Percentiles rank a stretch among this genome's conserved stretches.
Evolutionary conservation across 306 rosid genomes (phyloP).

Genomic region (Pyrus pyrifolia): DNA sequence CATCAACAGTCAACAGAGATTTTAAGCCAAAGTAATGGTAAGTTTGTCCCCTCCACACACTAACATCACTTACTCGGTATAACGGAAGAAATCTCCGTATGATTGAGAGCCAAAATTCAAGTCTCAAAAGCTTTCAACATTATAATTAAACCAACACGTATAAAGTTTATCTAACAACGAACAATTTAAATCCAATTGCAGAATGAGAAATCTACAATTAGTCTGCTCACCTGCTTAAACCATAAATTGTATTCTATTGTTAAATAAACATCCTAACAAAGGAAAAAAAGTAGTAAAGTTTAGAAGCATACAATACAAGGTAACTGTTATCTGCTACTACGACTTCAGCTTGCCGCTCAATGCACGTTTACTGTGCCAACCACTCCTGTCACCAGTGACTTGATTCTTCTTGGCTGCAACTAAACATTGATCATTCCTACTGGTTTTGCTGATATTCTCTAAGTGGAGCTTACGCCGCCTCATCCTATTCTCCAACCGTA

Average conservation of each 20-base stretch:
- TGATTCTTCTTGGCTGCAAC: slow-evolving; percentile 82
- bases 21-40: background rate
- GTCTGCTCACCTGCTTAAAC: slow-evolving; percentile 9
- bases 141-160: background rate
- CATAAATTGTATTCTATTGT: slow-evolving; percentile 6
- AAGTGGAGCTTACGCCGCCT: slow-evolving; percentile 62
- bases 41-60: background rate
- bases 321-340: slow-evolving; percentile 21
- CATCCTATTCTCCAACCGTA: slow-evolving; percentile 74
- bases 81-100: background rate
- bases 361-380: slow-evolving; percentile 66
- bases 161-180: background rate
- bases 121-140: background rate
- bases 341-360: slow-evolving; percentile 70
- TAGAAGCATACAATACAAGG: slow-evolving; percentile 2
- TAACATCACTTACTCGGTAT: background rate
- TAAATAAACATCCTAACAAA: background rate
- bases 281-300: background rate
- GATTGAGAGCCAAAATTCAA: background rate
- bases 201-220: background rate
- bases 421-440: slow-evolving; percentile 63
- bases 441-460: slow-evolving; percentile 46
- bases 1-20: background rate
- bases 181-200: background rate
- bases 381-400: slow-evolving; percentile 29